Conservation (phyloP, 371 early-diverging fungal species). For the Scutellospora calospora region DNA sequence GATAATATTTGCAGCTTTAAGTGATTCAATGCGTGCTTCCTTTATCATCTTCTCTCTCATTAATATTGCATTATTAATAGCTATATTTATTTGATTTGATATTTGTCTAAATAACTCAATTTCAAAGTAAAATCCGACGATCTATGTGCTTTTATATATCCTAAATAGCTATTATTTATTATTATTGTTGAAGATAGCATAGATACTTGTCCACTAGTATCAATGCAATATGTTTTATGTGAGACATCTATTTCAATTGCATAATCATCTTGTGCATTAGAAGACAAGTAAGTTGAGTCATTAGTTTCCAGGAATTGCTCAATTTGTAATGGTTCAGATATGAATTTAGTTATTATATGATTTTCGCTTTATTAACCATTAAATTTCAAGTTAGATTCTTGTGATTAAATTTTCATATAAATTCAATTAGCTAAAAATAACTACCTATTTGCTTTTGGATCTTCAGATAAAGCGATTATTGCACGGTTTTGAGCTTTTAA, state of each 20-base stretch:
- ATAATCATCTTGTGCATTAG: neutral
- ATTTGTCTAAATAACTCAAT: slow-evolving; percentile 52
- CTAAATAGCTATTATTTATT: slow-evolving; percentile 14
- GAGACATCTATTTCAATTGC: neutral
- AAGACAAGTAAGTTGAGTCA: neutral
- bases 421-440: no score
- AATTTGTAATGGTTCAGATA: neutral
- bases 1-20: slow-evolving; percentile 53
- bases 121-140: slow-evolving; percentile 46
- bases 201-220: neutral
- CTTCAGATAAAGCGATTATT: slow-evolving; percentile 4
- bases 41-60: slow-evolving; percentile 51
- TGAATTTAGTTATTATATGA: neutral
- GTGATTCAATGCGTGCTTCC: slow-evolving; percentile 55
- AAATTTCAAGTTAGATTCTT: neutral
- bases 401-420: no score
- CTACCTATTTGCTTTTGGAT: neutral
- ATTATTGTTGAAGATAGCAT: neutral
- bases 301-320: neutral
- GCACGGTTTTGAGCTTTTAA: neutral
- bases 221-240: neutral
- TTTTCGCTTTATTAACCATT: neutral
- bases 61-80: slow-evolving; percentile 52
- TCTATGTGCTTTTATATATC: slow-evolving; percentile 41
- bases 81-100: slow-evolving; percentile 53